These are phyloP conservation scores for Naganishia liquefaciens DNA, from an alignment of 1,284 basidiomycete genomes.

Conservation along the genomic window DNA sequence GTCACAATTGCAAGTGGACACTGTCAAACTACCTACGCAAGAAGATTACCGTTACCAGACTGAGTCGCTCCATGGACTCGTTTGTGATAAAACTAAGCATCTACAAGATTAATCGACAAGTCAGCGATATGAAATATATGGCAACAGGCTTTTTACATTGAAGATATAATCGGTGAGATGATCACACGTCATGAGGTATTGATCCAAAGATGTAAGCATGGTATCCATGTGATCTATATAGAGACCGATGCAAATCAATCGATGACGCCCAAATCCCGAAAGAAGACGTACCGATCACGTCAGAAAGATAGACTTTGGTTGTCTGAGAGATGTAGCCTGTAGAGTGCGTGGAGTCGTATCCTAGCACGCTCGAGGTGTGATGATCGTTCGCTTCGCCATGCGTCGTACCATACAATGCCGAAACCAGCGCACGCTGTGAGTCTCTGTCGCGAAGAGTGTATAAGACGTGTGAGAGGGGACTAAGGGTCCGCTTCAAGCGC, in stretches of 20 bases:
- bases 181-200: conserved; percentile 51
- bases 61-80: conserved; percentile 52
- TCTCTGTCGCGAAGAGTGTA: conserved; percentile 53
- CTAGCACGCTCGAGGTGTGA: conserved; percentile 7
- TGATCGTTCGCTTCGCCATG: conserved; percentile 9
- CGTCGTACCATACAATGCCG: conserved; percentile 19
- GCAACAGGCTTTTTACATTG: conserved; percentile 36
- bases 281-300: conserved; percentile 30
- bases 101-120: conserved; percentile 30
- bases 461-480: conserved; percentile 47
- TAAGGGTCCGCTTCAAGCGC: conserved; percentile 48
- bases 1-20: neutral
- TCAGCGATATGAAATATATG: conserved; percentile 1
- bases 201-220: conserved; percentile 49
- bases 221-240: conserved; percentile 52
- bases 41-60: conserved; percentile 54
- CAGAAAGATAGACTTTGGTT: conserved; percentile 33
- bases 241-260: neutral
- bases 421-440: conserved; percentile 42
- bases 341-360: conserved; percentile 23
- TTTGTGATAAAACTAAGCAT: conserved; percentile 53
- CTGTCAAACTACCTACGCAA: conserved; percentile 47
- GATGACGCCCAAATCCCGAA: neutral
- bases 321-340: conserved; percentile 31
- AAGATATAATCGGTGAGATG: conserved; percentile 54